Evolutionary conservation across 2,329 filamentous ascomycete species (phyloP).

Genomic region (Coleophoma crateriformis): DNA sequence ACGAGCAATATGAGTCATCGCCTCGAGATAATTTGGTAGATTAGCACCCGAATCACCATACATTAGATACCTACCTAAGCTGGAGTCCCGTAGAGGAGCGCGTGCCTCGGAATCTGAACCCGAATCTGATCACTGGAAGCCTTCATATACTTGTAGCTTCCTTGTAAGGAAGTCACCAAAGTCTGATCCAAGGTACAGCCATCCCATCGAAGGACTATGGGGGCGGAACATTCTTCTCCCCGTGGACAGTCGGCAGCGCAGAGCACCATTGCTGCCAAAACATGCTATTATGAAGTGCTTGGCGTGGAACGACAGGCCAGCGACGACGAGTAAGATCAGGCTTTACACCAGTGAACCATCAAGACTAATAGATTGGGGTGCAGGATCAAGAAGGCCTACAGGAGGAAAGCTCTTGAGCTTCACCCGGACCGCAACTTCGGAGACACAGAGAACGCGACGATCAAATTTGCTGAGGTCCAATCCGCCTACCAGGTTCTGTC

Average conservation of each 20-base stretch:
- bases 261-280: conserved; percentile 39
- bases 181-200: background rate
- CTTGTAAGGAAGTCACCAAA: too few relatives aligned
- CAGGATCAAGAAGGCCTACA: conserved; percentile 90
- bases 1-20: too few relatives aligned
- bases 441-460: conserved; percentile 77
- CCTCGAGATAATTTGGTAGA: too few relatives aligned
- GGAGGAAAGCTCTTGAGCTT: conserved; percentile 82
- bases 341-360: background rate
- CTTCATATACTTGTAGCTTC: too few relatives aligned
- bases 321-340: conserved; percentile 67
- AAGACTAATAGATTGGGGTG: conserved; percentile 5
- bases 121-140: too few relatives aligned
- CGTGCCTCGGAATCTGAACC: too few relatives aligned
- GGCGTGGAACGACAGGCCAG: conserved; percentile 66
- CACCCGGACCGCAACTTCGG: conserved; percentile 93
- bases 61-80: too few relatives aligned
- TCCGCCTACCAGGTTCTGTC: conserved; percentile 94
- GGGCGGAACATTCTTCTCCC: conserved; percentile 18
- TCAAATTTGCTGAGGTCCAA: conserved; percentile 85
- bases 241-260: conserved; percentile 3
- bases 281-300: conserved; percentile 82
- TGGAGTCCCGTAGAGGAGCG: too few relatives aligned
- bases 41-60: too few relatives aligned
- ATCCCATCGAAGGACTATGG: conserved; percentile 9